Evolutionary conservation across 2,329 filamentous ascomycete genomes (phyloP).

Genomic region (Bipolaris zeicola): DNA sequence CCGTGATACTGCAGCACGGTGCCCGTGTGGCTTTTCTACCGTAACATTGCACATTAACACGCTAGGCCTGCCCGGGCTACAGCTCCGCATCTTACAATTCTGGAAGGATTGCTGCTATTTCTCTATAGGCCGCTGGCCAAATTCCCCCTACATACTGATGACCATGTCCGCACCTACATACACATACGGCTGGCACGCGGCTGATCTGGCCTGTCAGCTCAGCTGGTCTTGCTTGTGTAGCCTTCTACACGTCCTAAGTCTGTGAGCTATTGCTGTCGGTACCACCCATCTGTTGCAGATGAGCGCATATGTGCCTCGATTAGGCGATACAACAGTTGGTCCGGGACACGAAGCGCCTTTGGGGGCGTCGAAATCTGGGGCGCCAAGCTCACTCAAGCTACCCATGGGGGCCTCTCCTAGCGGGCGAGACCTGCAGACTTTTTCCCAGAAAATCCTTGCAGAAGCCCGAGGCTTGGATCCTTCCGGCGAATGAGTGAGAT

Average conservation of each 20-base stretch:
- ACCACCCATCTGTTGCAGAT: constrained; percentile 15
- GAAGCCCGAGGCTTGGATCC: constrained; percentile 26
- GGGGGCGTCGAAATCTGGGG: constrained; percentile 38
- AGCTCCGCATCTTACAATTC: constrained; percentile 42
- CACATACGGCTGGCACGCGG: constrained; percentile 18
- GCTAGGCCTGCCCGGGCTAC: constrained; percentile 32
- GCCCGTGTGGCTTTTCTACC: constrained; percentile 40
- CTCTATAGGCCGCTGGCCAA: constrained; percentile 21
- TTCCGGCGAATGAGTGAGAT: constrained; percentile 32
- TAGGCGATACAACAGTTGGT: constrained; percentile 38
- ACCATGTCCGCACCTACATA: constrained; percentile 16
- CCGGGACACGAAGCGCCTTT: constrained; percentile 32
- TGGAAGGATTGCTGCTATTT: constrained; percentile 35
- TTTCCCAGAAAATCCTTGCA: constrained; percentile 28
- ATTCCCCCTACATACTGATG: constrained; percentile 13
- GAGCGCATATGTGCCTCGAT: constrained; percentile 25
- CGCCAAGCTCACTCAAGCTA: constrained; percentile 39
- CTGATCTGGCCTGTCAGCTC: constrained; percentile 16
- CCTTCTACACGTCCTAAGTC: constrained; percentile 2
- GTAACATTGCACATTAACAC: constrained; percentile 39
- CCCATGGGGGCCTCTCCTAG: constrained; percentile 18
- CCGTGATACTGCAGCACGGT: constrained; percentile 41
- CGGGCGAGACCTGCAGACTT: constrained; percentile 29
- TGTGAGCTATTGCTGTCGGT: constrained; percentile 6
- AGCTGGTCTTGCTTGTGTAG: constrained; percentile 2